phyloP scores from a whole-genome alignment of 2,329 filamentous ascomycete genomes.

The Pseudogymnoascus sp. region DNA sequence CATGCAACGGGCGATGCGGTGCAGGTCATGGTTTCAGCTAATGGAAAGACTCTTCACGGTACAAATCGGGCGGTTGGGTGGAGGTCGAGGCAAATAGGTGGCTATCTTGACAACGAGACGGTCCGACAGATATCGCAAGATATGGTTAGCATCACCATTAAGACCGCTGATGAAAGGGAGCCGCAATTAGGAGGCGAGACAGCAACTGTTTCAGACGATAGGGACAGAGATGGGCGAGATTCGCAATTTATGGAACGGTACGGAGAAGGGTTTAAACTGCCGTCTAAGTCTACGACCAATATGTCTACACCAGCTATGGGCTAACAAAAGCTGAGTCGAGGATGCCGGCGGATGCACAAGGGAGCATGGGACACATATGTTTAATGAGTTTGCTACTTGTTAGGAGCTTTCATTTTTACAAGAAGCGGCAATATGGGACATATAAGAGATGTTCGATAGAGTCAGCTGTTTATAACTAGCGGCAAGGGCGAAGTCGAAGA shows the following conservation, averaged over 20 bases:
- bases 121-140: slow-evolving; percentile 27
- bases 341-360: background rate
- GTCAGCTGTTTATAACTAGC: background rate
- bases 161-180: slow-evolving; percentile 13
- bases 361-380: background rate
- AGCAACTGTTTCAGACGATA: slow-evolving; percentile 10
- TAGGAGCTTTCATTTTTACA: background rate
- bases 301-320: background rate
- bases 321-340: background rate
- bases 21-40: slow-evolving; percentile 31
- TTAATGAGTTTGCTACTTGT: background rate
- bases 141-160: slow-evolving; percentile 21
- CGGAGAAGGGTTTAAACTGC: slow-evolving; percentile 16
- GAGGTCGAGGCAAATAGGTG: slow-evolving; percentile 29
- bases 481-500: background rate
- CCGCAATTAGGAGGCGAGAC: slow-evolving; percentile 13
- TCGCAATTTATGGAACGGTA: slow-evolving; percentile 23
- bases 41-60: slow-evolving; percentile 27
- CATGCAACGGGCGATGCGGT: slow-evolving; percentile 29
- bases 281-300: background rate
- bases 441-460: background rate
- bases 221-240: slow-evolving; percentile 10
- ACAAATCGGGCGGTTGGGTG: slow-evolving; percentile 27
- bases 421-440: background rate
- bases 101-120: slow-evolving; percentile 25